phyloP scores from a whole-genome alignment of 768 basidiomycete genomes.

The Leucocoprinus birnbaumii region DNA sequence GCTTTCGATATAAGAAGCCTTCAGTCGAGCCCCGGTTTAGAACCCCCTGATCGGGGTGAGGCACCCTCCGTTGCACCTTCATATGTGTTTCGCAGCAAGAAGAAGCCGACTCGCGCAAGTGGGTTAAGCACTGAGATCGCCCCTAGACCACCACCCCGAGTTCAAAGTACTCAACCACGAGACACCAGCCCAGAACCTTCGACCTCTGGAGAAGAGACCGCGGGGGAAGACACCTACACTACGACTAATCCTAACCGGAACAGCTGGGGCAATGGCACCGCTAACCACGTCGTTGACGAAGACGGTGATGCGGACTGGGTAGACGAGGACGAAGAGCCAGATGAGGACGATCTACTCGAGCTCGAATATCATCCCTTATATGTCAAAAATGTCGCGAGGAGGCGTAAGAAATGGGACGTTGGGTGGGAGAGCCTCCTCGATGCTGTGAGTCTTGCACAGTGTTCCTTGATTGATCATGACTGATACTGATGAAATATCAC shows the following conservation, averaged over 20 bases:
- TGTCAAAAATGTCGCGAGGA: slow-evolving; percentile 62
- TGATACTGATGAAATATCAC: slow-evolving; percentile 5
- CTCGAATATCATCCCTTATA: slow-evolving; percentile 76
- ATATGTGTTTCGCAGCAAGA: slow-evolving; percentile 44
- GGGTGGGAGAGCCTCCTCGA: slow-evolving; percentile 75
- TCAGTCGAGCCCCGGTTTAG: slow-evolving; percentile 59
- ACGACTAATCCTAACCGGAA: not conserved
- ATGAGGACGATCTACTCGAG: slow-evolving; percentile 69
- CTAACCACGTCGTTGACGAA: slow-evolving; percentile 18
- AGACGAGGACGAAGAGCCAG: slow-evolving; percentile 69
- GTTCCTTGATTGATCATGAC: slow-evolving; percentile 2
- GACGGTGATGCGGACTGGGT: slow-evolving; percentile 64
- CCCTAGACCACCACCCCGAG: slow-evolving; percentile 58
- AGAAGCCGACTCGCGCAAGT: slow-evolving; percentile 20
- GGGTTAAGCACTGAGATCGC: slow-evolving; percentile 23
- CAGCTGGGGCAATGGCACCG: slow-evolving; percentile 28
- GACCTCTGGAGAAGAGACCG: slow-evolving; percentile 76
- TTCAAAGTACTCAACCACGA: slow-evolving; percentile 79
- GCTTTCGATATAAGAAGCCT: slow-evolving; percentile 54
- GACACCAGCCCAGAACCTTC: slow-evolving; percentile 80
- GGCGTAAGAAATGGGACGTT: slow-evolving; percentile 69
- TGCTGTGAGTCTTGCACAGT: slow-evolving; percentile 44
- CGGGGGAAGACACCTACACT: slow-evolving; percentile 45
- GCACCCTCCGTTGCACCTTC: slow-evolving; percentile 55
- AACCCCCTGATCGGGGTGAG: slow-evolving; percentile 38